Base-by-base conservation (phyloP, 225 moss, liverwort and hornwort genomes). In the Bryum argenteum region DNA sequence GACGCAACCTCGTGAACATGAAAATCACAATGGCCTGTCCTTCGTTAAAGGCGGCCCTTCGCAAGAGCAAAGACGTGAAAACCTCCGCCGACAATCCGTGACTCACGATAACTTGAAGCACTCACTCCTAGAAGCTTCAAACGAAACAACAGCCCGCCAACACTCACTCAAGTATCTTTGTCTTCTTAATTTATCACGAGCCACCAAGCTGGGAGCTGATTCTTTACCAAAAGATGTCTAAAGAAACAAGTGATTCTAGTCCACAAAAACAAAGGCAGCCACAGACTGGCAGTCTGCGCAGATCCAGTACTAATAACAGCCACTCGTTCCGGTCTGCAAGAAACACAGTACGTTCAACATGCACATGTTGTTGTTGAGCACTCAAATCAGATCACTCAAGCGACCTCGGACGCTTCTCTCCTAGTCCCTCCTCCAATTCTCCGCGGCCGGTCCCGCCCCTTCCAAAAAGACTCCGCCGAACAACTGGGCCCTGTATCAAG, bases 251-350 rank as follows among this genome's bases (percentile, higher is more conserved):
- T 18, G 61, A 45, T 62, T 78, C 75, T 78, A 51, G 62, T 78
- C 43, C 75, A 67, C 71, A 63, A 8, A 75, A 74, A 41, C 56
- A 63, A 56, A 70, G 21, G 52, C 61, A 66, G 15, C 56, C 65
- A 40, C 38, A 58, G 45, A 58, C 22, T 50, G 33, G 1, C 21
- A 42, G 52, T 51, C 75, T 60, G 54, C 24, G 42, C 51, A 64
- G 69, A 72, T 58, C 26, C 39, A 39, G 60, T 11, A 47, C 71
- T 63, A 75, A 75, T 64, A 58, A 68, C 63, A 69, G 79, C 15
- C 37, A 12, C 70, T 75, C 17, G 18, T 23, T 67, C 52, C 17
- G 6, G 24, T 28, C 65, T 61, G 51, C 18, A 41, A 50, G 18
- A 62, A 57, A 66, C 8, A 66, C 71, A 67, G 66, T 24, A 56